A percentile compares a stretch with the other conserved stretches of the same genome.
Conservation (phyloP, 306 rosid genomes). For the Castanopsis chinensis region DNA sequence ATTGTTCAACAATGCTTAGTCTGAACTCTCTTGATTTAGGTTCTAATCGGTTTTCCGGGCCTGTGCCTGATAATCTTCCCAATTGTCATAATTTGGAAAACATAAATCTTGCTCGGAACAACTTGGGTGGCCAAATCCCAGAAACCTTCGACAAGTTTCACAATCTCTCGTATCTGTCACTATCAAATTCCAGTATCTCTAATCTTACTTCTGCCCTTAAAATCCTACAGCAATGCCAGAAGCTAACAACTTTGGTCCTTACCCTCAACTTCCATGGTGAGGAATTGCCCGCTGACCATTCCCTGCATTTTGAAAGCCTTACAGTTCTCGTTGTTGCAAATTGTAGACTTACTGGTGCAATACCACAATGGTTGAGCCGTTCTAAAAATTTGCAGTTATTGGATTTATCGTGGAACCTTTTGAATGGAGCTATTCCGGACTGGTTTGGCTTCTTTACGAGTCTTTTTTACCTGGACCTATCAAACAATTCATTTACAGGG, state of each 20-base stretch:
- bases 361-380: slow-evolving; percentile 47
- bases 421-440: slow-evolving; percentile 42
- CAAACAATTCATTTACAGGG: slow-evolving; percentile 53
- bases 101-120: slow-evolving; percentile 45
- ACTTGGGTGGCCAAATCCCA: slow-evolving; percentile 40
- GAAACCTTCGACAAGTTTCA: slow-evolving; percentile 38
- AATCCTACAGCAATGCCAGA: slow-evolving; percentile 38
- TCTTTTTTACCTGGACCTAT: slow-evolving; percentile 59
- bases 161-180: slow-evolving; percentile 39
- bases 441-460: slow-evolving; percentile 35
- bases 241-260: slow-evolving; percentile 50
- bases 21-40: slow-evolving; percentile 46
- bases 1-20: slow-evolving; percentile 41
- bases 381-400: slow-evolving; percentile 39
- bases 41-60: slow-evolving; percentile 42
- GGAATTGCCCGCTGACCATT: slow-evolving; percentile 33
- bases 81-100: slow-evolving; percentile 36
- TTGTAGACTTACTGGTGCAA: slow-evolving; percentile 43
- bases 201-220: slow-evolving; percentile 40
- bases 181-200: slow-evolving; percentile 35
- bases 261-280: slow-evolving; percentile 46
- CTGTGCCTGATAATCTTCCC: slow-evolving; percentile 41
- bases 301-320: slow-evolving; percentile 31
- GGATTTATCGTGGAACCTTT: slow-evolving; percentile 54
- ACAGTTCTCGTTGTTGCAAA: slow-evolving; percentile 46